Evolutionary conservation across 352 stramenopile genomes (phyloP), one percentile per base, ranked within the genome.

Genomic region (Globisporangium cylindrosporum): DNA sequence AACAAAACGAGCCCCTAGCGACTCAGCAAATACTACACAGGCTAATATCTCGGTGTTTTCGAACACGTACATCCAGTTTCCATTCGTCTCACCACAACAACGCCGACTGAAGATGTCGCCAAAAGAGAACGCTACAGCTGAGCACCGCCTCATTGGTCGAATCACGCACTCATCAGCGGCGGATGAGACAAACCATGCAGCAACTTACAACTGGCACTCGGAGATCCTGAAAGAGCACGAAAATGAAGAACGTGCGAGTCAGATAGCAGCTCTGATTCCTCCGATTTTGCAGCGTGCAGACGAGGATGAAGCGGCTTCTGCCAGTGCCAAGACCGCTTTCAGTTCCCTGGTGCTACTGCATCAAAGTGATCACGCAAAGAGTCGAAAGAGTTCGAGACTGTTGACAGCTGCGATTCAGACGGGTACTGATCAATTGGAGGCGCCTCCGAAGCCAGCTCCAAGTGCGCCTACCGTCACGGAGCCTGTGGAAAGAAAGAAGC

Each of bases 41-140:
- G 41, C 48, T 18, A 25, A 4, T 18, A 49, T 7, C 8, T 48
- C 65, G 1, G 48, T 4, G 22, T 59, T 68, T 15, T 63, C 71
- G 8, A 91, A 72, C 48, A 70, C 80, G 38, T 89, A 89, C 59
- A 75, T 92, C 34, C 84, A 90, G 53, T 92, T 92, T 55, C 84
- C 82, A 0, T 67, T 82, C 22, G 63, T 89, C 1, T 22, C 67
- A 12, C 82, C 84, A 0, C 71, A 75, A 6, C 68, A 71, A 1
- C 77, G 70, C 20, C 71, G 68, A 1, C 34, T 90, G 1, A 58
- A 43, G n/a, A 62, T 65, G 3, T 1, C 43, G 18, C 18, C 69
- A 4, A 69, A 65, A 34, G 24, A 59, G 43, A 64, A 18, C 14
- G 48, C 27, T 5, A 22, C 27, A 15, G 18, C 36, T 1, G 9